Percentiles rank a stretch among this genome's conserved stretches.
Evolutionary conservation across 805 yeast species (phyloP).

Genomic region (Maudiozyma saulgeensis): DNA sequence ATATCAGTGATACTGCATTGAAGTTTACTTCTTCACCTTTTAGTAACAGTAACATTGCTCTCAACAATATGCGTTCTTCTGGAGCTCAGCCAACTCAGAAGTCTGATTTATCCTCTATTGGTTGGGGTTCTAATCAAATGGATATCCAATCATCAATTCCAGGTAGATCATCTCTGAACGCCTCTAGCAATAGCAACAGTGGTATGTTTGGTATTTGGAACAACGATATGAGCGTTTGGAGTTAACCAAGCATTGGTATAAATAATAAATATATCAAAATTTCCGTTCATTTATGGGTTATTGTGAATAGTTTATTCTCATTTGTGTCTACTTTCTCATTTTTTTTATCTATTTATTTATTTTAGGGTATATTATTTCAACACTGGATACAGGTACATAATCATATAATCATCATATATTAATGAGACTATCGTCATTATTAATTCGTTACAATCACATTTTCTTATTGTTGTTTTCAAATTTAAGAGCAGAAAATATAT

Average conservation of each 20-base stretch:
- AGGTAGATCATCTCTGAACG: background rate
- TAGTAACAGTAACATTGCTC: background rate
- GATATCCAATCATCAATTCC: slow-evolving; percentile 2
- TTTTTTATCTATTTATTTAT: background rate
- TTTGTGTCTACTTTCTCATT: background rate
- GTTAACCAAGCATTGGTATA: slow-evolving; percentile 10
- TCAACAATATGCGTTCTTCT: background rate
- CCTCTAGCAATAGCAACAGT: background rate
- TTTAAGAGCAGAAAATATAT: too few species aligned
- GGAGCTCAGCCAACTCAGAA: background rate
- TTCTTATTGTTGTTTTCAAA: too few species aligned
- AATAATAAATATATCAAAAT: too few species aligned
- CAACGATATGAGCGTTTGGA: slow-evolving; percentile 33
- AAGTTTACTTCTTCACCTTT: background rate
- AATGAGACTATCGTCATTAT: too few species aligned
- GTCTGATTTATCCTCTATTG: slow-evolving; percentile 8
- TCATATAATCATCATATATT: background rate
- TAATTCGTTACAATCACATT: too few species aligned
- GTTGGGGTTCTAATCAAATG: slow-evolving; percentile 17
- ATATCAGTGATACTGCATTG: background rate
- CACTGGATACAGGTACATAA: background rate
- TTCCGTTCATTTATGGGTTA: too few species aligned
- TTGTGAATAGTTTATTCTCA: too few species aligned
- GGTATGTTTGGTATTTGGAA: slow-evolving; percentile 9
- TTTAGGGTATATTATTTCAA: background rate